phyloP scores from a whole-genome alignment of 192 early-diverging fungal species.

The Entomortierella beljakovae region DNA sequence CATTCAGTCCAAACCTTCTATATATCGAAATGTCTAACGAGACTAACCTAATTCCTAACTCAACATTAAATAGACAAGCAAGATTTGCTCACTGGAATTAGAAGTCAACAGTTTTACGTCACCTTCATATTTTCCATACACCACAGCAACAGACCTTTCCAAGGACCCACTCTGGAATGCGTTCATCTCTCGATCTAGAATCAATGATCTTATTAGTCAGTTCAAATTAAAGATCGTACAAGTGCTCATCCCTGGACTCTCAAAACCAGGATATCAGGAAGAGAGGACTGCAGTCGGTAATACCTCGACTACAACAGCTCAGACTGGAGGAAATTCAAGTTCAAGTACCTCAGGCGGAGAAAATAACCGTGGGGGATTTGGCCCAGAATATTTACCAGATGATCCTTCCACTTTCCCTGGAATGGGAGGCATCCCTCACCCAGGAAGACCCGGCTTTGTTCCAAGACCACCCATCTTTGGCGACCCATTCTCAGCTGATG shows the following conservation, averaged over 20 bases:
- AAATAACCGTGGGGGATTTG: conserved; percentile 10
- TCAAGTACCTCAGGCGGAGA: neutral
- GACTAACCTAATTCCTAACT: too few relatives aligned
- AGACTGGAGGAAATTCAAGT: neutral
- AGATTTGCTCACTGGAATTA: conserved; percentile 62
- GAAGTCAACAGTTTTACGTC: conserved; percentile 63
- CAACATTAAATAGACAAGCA: conserved; percentile 57
- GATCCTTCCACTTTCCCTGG: conserved; percentile 54
- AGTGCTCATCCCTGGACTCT: conserved; percentile 71
- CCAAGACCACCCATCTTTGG: conserved; percentile 61
- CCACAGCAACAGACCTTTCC: conserved; percentile 15
- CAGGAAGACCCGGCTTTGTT: conserved; percentile 32
- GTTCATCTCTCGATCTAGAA: conserved; percentile 66
- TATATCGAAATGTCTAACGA: too few relatives aligned
- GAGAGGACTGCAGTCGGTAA: conserved; percentile 10
- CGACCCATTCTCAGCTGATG: conserved; percentile 59
- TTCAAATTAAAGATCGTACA: conserved; percentile 77
- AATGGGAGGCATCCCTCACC: conserved; percentile 25
- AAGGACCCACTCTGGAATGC: conserved; percentile 62
- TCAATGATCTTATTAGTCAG: conserved; percentile 69
- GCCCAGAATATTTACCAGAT: conserved; percentile 38
- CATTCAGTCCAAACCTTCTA: too few relatives aligned
- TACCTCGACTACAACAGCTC: neutral
- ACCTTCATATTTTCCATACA: conserved; percentile 62
- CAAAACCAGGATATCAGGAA: conserved; percentile 80